Evolutionary conservation across 768 basidiomycete genomes (phyloP), one percentile per base, ranked within the genome.

Genomic region (Brasilioporus rufonigricans): DNA sequence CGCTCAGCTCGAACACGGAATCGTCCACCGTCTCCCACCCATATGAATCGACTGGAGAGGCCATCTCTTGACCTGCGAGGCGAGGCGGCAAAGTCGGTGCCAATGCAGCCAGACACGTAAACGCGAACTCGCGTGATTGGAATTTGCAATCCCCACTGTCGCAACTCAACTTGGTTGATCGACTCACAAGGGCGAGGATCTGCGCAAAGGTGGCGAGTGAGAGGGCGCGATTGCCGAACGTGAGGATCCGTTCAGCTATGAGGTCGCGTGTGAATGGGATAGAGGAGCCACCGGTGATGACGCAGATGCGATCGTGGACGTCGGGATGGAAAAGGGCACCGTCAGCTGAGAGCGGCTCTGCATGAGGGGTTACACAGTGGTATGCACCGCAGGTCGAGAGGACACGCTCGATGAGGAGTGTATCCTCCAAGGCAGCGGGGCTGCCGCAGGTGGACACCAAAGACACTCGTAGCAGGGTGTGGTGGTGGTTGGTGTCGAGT

Each of bases 371-470:
- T 3, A 56, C 62, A 2, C 41, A 52, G 12, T 61, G 59, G 35
- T 46, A 35, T 6, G 35, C 29, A 14, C 56, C 60, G 5, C 16
- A 23, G 0, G 52, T 45, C 12, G 63, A 59, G n/a, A 65, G 53
- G 23, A 65, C 50, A 4, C 63, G 59, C 44, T 64, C 63, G 10
- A 65, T 24, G 14, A 64, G 46, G 1, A 59, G 14, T 0, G 45
- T 44, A 7, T 59, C 53, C 6, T 19, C 45, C 0, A 27, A 35
- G 0, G 7, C 0, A 14, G 35, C 13, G 5, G 32, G 7, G 2
- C 7, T 29, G 10, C 19, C 19, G 8, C 7, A 5, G 1, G 5
- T 2, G 5, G 54, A 40, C 2, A 3, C 40, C 31, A 55, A 3
- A 10, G 12, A 47, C 1, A 56, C 49, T 1, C 56, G 56, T 7